Evolutionary conservation across 108 stramenopile genomes (phyloP), one percentile per base, ranked within the genome.

Genomic region (Fragilaria radians): DNA sequence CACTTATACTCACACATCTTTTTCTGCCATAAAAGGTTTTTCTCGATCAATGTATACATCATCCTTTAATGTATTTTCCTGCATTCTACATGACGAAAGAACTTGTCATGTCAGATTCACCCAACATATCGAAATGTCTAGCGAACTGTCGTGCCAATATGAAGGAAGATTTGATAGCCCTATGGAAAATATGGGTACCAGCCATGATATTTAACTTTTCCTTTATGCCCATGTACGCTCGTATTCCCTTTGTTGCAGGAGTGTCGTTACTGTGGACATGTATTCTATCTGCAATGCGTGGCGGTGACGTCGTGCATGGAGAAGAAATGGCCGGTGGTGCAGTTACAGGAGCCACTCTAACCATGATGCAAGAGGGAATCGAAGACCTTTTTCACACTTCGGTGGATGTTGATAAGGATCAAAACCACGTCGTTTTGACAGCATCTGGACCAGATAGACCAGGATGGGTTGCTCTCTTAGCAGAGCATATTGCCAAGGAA

Each of bases 31-130:
- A 56, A n/a, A n/a, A 61, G 54, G 73, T 82, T 2, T 79, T 79
- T 48, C 34, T 87, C n/a, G 86, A 83, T 69, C 79, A 81, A 57
- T 79, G 69, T 62, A 77, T 90, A 0, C 85, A 90, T 71, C 94
- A 95, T 72, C 94, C 94, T 7, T 50, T 93, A 7, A 74, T 91
- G 68, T 95, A 95, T 67, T 95, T 95, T 65, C 94, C 94, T 19
- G 89, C 79, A 4, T 95, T 95, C 77, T 95, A 95, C 32, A 66
- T 46, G 21, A 86, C 89, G 3, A 83, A 78, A 68, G 91, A 93
- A 59, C 24, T 93, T 21, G 89, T 95, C 28, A 86, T 86, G 81
- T 56, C 70, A 3, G 72, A 77, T 5, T 71, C 70, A 23, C 89
- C 93, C 0, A 75, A 91, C 57, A 47, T 93, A 42, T 42, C 28